Base-by-base conservation (phyloP, 371 early-diverging fungal species). In the Syncephalastrum sp. region DNA sequence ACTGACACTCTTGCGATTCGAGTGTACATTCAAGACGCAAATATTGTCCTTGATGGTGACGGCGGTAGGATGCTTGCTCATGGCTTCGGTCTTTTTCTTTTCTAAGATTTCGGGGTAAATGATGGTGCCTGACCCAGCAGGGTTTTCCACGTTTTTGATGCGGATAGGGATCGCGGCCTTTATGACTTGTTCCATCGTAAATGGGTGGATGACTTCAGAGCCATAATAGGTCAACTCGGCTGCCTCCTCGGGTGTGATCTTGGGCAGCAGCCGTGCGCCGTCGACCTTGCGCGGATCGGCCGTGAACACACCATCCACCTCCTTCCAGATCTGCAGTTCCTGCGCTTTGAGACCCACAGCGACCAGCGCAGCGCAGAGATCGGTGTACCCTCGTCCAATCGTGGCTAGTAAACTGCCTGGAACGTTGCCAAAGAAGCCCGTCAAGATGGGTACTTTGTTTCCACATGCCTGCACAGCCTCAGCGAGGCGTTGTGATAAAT, bases 141-240 rank as follows among this genome's bases (percentile, higher is more conserved):
- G 97, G 53, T 93, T 92, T 65, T 95, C 90, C 10, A 96, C 95
- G 70, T 98, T 99, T 63, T 95, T 95, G 70, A 99, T 98, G 56
- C 97, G 91, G 66, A 99, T 97, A 14, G 99, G 98, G 53, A 99
- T 95, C 24, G 80, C 68, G 2, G 94, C 92, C 29, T 92, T 84
- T 52, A 97, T 95, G 51, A 96, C 96, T 66, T 98, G 98, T 60
- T 96, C 96, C 98, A 99, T 98, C 4, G 99, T 99, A 72, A 96
- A 96, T 4, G 99, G 98, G 62, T 99, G 98, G 59, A 99, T 95
- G 38, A 97, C 98, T 66, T 98, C 97, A 0, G 93, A 91, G 4
- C 98, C 98, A 63, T 97, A 97, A 69, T 96, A 97, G 0, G 97
- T 98, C 61, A 98, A 72, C 70, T 99, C 99, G 14, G 98, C 91